Conservation (phyloP, 257 asterid species). For the Penstemon newberryi region DNA sequence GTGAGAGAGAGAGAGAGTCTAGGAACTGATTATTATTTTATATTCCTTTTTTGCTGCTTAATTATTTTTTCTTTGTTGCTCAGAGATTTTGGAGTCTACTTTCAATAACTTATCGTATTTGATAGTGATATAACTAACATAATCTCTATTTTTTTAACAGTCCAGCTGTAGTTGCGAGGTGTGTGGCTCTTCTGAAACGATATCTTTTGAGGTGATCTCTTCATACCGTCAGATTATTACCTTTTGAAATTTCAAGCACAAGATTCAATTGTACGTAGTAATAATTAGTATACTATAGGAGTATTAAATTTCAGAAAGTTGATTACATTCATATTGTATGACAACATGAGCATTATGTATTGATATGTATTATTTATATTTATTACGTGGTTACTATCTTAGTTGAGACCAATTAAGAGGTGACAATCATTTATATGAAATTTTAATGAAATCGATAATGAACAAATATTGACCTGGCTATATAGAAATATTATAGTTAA, state of each 20-base stretch:
- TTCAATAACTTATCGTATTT: background rate
- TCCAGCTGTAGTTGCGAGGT: slow-evolving; percentile 98
- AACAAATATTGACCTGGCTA: background rate
- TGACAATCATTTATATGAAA: slow-evolving; percentile 10
- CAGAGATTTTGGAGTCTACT: slow-evolving; percentile 13
- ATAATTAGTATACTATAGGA: background rate
- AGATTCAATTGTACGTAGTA: background rate
- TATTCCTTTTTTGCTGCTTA: slow-evolving; percentile 9
- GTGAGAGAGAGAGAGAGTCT: too few species aligned
- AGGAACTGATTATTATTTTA: slow-evolving; percentile 7
- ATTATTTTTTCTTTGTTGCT: background rate
- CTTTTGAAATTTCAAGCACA: slow-evolving; percentile 15
- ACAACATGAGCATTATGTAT: background rate
- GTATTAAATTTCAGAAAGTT: background rate
- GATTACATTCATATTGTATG: slow-evolving; percentile 19
- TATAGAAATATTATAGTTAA: background rate
- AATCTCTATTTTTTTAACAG: slow-evolving; percentile 47
- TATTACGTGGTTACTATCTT: background rate
- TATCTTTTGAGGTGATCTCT: slow-evolving; percentile 77
- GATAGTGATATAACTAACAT: slow-evolving; percentile 17
- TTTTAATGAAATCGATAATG: background rate
- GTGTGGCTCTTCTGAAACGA: slow-evolving; percentile 90
- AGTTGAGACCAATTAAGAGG: slow-evolving; percentile 14
- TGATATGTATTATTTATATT: background rate
- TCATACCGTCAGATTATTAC: slow-evolving; percentile 21